Percentiles rank a stretch among this genome's conserved stretches.
Conservation (phyloP, 2,329 filamentous ascomycete genomes). For the Paraconiothyrium sp. region DNA sequence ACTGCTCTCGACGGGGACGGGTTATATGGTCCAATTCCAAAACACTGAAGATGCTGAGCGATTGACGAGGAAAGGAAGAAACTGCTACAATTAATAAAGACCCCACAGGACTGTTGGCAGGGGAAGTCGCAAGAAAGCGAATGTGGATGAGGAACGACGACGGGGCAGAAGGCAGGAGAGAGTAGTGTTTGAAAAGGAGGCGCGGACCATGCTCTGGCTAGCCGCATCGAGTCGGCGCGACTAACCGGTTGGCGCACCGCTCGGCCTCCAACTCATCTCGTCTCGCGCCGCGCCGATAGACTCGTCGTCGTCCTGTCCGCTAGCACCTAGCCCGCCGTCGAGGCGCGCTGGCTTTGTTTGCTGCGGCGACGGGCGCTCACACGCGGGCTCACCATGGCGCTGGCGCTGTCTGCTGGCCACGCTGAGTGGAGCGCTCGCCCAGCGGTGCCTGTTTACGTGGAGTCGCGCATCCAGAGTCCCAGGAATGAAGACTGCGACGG, state of each 20-base stretch:
- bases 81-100: conserved; percentile 41
- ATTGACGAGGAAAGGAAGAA: conserved; percentile 51
- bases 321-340: background rate
- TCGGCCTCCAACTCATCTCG: conserved; percentile 5
- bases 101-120: conserved; percentile 20
- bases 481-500: conserved; percentile 12
- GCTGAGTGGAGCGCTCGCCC: background rate
- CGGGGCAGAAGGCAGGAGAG: conserved; percentile 21
- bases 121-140: conserved; percentile 25
- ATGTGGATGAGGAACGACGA: conserved; percentile 23
- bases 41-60: conserved; percentile 43
- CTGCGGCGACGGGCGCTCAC: background rate
- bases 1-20: conserved; percentile 41
- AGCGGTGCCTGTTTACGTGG: conserved; percentile 11
- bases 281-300: conserved; percentile 12
- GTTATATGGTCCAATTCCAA: conserved; percentile 41
- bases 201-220: conserved; percentile 20
- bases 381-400: background rate
- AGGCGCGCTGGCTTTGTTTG: background rate
- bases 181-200: conserved; percentile 25
- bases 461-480: background rate
- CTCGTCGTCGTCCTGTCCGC: background rate
- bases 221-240: conserved; percentile 13
- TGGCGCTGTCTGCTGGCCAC: conserved; percentile 1
- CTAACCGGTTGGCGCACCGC: conserved; percentile 7